phyloP scores from a whole-genome alignment of 805 yeast species.

The Sporopachydermia lactativora region DNA sequence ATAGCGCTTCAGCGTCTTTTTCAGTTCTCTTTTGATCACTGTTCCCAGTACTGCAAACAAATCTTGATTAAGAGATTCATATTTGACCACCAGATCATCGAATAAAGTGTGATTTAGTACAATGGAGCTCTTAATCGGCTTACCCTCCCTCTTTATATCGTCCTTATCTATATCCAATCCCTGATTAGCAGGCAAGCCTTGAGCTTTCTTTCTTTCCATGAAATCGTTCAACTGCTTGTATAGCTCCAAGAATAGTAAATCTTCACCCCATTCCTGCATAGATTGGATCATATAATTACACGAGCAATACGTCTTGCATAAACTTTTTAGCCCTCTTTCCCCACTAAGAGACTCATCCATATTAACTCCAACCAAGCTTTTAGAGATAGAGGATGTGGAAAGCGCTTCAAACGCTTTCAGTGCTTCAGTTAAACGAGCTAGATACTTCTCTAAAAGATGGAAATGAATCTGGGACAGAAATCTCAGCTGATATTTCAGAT shows the following conservation, averaged over 20 bases:
- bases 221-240: conserved; percentile 21
- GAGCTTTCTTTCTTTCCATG: conserved; percentile 4
- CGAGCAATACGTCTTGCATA: conserved; percentile 26
- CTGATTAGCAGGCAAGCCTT: background rate
- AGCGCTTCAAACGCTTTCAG: conserved; percentile 28
- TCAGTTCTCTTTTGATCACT: conserved; percentile 24
- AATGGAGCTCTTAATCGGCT: conserved; percentile 8
- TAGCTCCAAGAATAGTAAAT: conserved; percentile 26
- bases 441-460: conserved; percentile 38
- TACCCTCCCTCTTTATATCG: background rate
- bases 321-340: conserved; percentile 23
- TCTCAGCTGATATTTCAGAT: conserved; percentile 39
- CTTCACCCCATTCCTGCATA: conserved; percentile 30
- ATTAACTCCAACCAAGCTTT: conserved; percentile 20
- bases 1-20: conserved; percentile 22
- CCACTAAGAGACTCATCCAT: conserved; percentile 19
- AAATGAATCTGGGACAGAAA: conserved; percentile 47
- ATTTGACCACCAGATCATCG: conserved; percentile 27
- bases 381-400: conserved; percentile 20
- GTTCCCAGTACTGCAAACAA: conserved; percentile 17
- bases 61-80: conserved; percentile 18
- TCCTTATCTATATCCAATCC: background rate
- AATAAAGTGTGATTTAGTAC: conserved; percentile 27
- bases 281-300: conserved; percentile 23
- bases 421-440: conserved; percentile 26